Evolutionary conservation across 345 rosid species (phyloP).

Genomic region (Sonneratia alba): DNA sequence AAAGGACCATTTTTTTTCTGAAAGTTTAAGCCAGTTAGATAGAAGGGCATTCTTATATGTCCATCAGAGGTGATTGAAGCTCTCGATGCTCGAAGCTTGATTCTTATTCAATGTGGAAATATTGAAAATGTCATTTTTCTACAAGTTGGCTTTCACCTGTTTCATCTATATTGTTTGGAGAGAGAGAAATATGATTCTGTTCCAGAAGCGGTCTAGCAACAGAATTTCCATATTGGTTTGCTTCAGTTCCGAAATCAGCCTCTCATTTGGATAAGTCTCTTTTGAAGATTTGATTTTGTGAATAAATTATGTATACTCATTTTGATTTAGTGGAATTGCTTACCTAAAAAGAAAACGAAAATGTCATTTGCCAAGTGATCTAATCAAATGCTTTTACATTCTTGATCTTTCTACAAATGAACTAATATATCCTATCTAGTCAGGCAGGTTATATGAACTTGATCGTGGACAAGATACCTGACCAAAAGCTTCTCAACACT

Average conservation of each 20-base stretch:
- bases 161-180: too few relatives aligned
- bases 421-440: slow-evolving; percentile 15
- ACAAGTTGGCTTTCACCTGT: too few relatives aligned
- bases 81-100: not conserved
- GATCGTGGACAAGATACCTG: slow-evolving; percentile 31
- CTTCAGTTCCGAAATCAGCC: too few relatives aligned
- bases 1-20: not conserved
- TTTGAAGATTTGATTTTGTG: too few relatives aligned
- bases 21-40: not conserved
- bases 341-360: too few relatives aligned
- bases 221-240: too few relatives aligned
- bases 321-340: too few relatives aligned
- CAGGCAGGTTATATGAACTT: slow-evolving; percentile 59
- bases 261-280: too few relatives aligned
- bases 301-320: too few relatives aligned
- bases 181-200: too few relatives aligned
- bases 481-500: slow-evolving; percentile 53
- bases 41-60: too few relatives aligned
- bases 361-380: not conserved
- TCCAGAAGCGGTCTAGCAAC: too few relatives aligned
- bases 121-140: not conserved
- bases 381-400: not conserved
- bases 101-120: not conserved
- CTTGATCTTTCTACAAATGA: not conserved
- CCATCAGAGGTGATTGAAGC: not conserved